Evolutionary conservation across 163 green algal species (phyloP).

Genomic region (Coccomyxa subellipsoidea): DNA sequence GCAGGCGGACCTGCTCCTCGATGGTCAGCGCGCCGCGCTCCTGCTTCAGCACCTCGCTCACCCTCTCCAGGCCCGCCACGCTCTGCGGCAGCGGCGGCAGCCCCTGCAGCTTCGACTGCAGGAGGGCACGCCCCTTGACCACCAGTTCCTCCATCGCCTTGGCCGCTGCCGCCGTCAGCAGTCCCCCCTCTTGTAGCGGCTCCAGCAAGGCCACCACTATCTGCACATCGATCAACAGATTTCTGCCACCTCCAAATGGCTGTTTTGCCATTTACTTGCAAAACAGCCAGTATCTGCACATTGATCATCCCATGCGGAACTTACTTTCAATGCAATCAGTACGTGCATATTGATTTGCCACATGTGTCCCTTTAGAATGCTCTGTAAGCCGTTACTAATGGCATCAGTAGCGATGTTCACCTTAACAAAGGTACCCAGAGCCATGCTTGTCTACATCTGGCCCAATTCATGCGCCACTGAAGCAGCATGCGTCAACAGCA

Average conservation of each 20-base stretch:
- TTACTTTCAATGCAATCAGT: too few species aligned
- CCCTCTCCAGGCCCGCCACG: conserved; percentile 41
- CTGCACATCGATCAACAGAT: conserved; percentile 22
- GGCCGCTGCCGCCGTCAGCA: conserved; percentile 29
- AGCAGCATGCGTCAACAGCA: not conserved
- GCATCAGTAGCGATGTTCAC: too few species aligned
- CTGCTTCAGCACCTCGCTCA: conserved; percentile 34
- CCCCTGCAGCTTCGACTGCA: conserved; percentile 31
- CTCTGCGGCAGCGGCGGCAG: conserved; percentile 61
- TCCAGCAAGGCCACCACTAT: conserved; percentile 70
- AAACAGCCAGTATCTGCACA: too few species aligned
- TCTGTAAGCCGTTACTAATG: too few species aligned
- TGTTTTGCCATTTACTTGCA: too few species aligned
- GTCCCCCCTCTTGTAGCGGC: conserved; percentile 51
- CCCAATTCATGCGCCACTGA: too few species aligned
- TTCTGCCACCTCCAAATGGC: too few species aligned
- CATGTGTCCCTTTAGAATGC: too few species aligned
- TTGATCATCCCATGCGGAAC: too few species aligned
- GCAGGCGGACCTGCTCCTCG: conserved; percentile 35
- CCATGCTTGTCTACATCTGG: too few species aligned
- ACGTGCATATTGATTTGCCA: too few species aligned
- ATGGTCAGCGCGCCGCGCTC: conserved; percentile 36
- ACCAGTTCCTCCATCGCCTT: conserved; percentile 58
- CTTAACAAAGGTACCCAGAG: too few species aligned
- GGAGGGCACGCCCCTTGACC: conserved; percentile 22